A percentile compares a stretch with the other conserved stretches of the same genome.
These are phyloP conservation scores for Raphanus sativus DNA, from an alignment of 345 rosid genomes.

Conservation along the genomic window DNA sequence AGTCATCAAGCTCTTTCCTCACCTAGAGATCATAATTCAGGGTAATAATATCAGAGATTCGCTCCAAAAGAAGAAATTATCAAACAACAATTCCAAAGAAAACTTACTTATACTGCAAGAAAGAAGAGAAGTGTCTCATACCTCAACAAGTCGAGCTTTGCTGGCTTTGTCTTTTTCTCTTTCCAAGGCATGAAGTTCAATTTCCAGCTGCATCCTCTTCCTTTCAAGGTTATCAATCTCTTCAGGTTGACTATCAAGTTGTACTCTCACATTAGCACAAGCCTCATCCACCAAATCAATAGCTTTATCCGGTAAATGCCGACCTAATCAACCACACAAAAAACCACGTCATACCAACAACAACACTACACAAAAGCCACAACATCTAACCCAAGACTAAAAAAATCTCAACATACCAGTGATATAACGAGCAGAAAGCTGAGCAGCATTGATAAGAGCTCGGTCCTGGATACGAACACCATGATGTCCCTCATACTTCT, in stretches of 20 bases:
- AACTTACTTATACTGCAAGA: background rate
- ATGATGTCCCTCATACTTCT: constrained; percentile 92
- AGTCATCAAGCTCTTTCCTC: constrained; percentile 80
- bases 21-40: constrained; percentile 36
- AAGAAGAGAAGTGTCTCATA: background rate
- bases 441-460: constrained; percentile 84
- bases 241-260: constrained; percentile 93
- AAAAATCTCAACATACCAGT: constrained; percentile 54
- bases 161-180: constrained; percentile 94
- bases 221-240: constrained; percentile 92
- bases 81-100: background rate
- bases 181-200: constrained; percentile 89
- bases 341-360: constrained; percentile 20
- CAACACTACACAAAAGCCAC: background rate
- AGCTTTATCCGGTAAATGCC: constrained; percentile 91
- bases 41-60: background rate
- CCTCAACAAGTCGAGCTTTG: constrained; percentile 76
- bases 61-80: background rate
- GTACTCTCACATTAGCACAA: constrained; percentile 91
- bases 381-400: background rate
- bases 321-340: constrained; percentile 43
- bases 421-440: constrained; percentile 79
- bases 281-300: constrained; percentile 96
- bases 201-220: constrained; percentile 79
- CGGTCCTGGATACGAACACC: constrained; percentile 92